Evolutionary conservation across 2,329 filamentous ascomycete species (phyloP), one percentile per base, ranked within the genome.

Genomic region (Talaromyces marneffei): DNA sequence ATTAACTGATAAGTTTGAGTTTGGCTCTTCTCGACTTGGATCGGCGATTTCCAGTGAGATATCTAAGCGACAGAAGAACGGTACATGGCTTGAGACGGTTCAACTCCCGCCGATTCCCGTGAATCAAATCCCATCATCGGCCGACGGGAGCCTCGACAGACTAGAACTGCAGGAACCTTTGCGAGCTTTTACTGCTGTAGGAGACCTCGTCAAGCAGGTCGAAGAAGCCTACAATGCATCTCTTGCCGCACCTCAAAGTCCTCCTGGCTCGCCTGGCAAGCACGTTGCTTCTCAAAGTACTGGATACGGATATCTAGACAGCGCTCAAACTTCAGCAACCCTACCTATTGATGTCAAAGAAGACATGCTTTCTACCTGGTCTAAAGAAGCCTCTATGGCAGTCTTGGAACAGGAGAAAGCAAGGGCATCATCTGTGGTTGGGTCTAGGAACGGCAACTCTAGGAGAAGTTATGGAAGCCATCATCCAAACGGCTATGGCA

Each of bases 321-420:
- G 74, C 1, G 65, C 66, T 42, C 68, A 65, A 63, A 72, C 57
- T 72, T 78, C 81, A 37, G 74, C 77, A n/a, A 82, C 87, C 61
- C 78, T 96, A 2, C 89, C 91, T 0, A 73, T 78, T 16, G 81
- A 79, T 29, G 84, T 91, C 66, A 86, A 83, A 65, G 90, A 94
- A 64, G 84, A 90, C 66, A 90, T 97, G 83, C 78, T 91, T 61
- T 80, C 84, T 20, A 85, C 90, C 53, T 97, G 93, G 93, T 88
- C 86, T 40, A 87, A 87, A 69, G 92, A 96, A 23, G 77, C 80
- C 14, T 89, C 89, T 33, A 78, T 94, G 57, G 83, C 87, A 10
- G 81, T 84, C 39, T 82, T 90, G 54, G 85, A 89, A 62, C 85
- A 80, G 62, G 80, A 89, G 60, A 84, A 81, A 55, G 87, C 87